Conservation (phyloP, 305 asterid species). For the Lippia alba region DNA sequence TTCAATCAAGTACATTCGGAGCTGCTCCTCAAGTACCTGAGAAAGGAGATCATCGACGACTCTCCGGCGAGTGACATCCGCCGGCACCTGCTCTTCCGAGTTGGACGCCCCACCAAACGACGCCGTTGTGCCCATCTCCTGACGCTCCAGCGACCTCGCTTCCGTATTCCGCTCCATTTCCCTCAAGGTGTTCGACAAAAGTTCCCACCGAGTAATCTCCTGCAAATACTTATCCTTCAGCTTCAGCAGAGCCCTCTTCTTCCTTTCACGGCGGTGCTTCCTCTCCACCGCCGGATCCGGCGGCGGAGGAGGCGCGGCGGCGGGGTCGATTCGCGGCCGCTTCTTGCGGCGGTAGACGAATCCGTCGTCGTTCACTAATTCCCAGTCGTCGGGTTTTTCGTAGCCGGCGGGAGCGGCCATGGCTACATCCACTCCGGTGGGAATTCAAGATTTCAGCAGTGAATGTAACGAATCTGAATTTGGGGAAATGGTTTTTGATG, state of each 20-base stretch:
- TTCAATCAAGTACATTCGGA: constrained; percentile 18
- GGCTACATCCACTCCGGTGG: constrained; percentile 29
- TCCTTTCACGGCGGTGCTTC: constrained; percentile 57
- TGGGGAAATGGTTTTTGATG: constrained; percentile 20
- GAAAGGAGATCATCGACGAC: constrained; percentile 61
- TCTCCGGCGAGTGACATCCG: constrained; percentile 43
- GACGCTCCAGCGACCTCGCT: constrained; percentile 36
- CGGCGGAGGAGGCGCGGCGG: constrained; percentile 46
- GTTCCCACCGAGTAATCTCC: constrained; percentile 81
- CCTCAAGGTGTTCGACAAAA: constrained; percentile 65
- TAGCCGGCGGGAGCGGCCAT: constrained; percentile 48
- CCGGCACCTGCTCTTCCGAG: constrained; percentile 29
- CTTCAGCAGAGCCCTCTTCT: constrained; percentile 60
- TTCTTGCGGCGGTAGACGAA: constrained; percentile 77
- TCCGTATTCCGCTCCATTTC: constrained; percentile 49
- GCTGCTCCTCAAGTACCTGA: constrained; percentile 50
- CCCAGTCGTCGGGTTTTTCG: constrained; percentile 70
- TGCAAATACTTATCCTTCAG: constrained; percentile 49
- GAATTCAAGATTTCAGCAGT: constrained; percentile 20
- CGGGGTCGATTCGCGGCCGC: constrained; percentile 46
- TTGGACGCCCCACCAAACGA: constrained; percentile 40
- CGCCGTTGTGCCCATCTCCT: constrained; percentile 35
- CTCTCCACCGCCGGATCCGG: constrained; percentile 68
- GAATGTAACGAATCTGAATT: constrained; percentile 10
- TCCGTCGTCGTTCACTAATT: constrained; percentile 72